Conservation (phyloP, 1,284 basidiomycete genomes). For the Fistulinella cinereoalba region DNA sequence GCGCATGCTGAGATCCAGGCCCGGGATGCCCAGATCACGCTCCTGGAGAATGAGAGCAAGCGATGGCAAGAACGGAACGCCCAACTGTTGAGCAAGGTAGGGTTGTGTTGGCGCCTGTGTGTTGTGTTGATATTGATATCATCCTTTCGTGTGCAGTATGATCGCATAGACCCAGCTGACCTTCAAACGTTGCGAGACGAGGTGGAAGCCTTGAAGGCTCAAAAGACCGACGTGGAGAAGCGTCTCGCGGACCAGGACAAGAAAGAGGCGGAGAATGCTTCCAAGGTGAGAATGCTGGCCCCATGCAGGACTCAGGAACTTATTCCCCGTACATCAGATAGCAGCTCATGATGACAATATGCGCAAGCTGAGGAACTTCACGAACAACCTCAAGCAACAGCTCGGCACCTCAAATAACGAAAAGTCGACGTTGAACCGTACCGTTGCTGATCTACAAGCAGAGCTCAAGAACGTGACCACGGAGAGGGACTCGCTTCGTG, state of each 20-base stretch:
- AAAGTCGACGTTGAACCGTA: constrained; percentile 38
- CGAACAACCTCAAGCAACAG: constrained; percentile 32
- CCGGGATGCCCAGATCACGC: constrained; percentile 63
- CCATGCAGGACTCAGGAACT: no score
- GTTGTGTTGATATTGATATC: neutral
- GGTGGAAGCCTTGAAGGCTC: constrained; percentile 53
- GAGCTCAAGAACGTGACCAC: constrained; percentile 34
- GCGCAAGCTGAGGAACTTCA: constrained; percentile 29
- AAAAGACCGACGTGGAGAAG: constrained; percentile 42
- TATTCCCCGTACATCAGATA: no score
- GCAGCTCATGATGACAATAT: constrained; percentile 36
- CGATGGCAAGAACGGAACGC: constrained; percentile 85
- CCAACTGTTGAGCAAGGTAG: constrained; percentile 76
- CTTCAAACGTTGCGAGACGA: constrained; percentile 79
- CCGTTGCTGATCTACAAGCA: constrained; percentile 31
- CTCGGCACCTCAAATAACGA: constrained; percentile 36
- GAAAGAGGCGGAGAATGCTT: constrained; percentile 39
- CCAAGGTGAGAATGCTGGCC: constrained; percentile 30
- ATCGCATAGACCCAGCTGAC: constrained; percentile 85
- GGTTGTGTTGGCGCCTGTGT: no score
- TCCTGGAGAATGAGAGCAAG: constrained; percentile 76
- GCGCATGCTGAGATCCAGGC: constrained; percentile 75
- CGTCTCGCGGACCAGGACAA: constrained; percentile 39
- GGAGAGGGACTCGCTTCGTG: constrained; percentile 35
- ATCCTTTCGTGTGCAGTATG: constrained; percentile 54